A percentile compares a stretch with the other conserved stretches of the same genome.
Conservation (phyloP, 371 early-diverging fungal species). For the Mucor circinelloides region DNA sequence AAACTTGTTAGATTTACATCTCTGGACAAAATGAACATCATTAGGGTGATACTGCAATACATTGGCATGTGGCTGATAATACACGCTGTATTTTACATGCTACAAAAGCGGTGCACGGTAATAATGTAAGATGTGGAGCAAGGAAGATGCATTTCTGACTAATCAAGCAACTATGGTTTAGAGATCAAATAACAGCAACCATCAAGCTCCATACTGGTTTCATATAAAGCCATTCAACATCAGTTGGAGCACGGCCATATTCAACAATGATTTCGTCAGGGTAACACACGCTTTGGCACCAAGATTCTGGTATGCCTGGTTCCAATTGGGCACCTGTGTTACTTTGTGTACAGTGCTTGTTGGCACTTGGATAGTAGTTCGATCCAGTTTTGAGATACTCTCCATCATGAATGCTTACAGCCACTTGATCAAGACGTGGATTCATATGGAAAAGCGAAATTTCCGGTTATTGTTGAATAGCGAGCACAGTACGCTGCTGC, state of each 20-base stretch:
- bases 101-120: background rate
- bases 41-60: background rate
- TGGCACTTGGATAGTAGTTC: too few relatives aligned
- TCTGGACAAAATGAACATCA: background rate
- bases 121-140: too few relatives aligned
- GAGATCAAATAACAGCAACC: background rate
- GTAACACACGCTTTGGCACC: background rate
- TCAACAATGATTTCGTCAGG: background rate
- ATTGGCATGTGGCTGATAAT: background rate
- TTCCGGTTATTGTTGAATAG: too few relatives aligned
- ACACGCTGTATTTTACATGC: background rate
- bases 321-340: too few relatives aligned
- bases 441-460: too few relatives aligned
- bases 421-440: too few relatives aligned
- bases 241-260: background rate
- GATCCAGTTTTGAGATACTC: too few relatives aligned
- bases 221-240: background rate
- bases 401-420: too few relatives aligned
- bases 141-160: too few relatives aligned
- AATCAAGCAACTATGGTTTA: background rate
- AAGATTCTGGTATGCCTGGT: background rate
- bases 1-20: background rate
- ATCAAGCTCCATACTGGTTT: background rate
- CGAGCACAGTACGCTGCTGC: too few relatives aligned
- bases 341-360: too few relatives aligned